Conservation (phyloP, 2,329 filamentous ascomycete species). For the Alternaria tenuissima region DNA sequence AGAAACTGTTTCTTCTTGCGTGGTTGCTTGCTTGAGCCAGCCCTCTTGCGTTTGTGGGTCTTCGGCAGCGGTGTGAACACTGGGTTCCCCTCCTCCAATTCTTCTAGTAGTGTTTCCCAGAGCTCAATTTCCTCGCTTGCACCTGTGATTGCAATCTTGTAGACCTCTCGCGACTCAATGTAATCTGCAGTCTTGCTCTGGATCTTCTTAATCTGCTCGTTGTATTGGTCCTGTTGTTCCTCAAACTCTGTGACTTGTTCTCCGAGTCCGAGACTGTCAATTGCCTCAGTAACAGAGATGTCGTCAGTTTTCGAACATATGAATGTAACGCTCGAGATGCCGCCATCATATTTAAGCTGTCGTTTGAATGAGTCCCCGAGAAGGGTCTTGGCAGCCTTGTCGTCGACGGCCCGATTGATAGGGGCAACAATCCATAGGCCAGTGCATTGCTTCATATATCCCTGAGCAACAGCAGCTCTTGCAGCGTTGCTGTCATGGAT, state of each 20-base stretch:
- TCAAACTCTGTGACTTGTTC: constrained; percentile 40
- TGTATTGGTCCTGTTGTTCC: constrained; percentile 29
- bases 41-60: constrained; percentile 55
- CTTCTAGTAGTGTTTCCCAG: constrained; percentile 55
- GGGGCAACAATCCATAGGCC: constrained; percentile 70
- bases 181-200: constrained; percentile 35
- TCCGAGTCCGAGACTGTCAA: constrained; percentile 50
- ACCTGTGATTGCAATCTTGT: constrained; percentile 45
- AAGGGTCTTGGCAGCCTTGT: constrained; percentile 65
- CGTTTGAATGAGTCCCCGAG: constrained; percentile 66
- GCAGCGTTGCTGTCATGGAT: constrained; percentile 68
- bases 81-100: constrained; percentile 52
- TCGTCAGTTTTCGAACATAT: constrained; percentile 72
- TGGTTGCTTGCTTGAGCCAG: background rate
- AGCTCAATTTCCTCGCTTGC: constrained; percentile 55
- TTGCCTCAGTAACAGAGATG: constrained; percentile 60
- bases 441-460: constrained; percentile 68
- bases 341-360: constrained; percentile 67
- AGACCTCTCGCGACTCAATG: constrained; percentile 47
- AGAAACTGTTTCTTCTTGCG: constrained; percentile 1
- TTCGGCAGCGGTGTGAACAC: constrained; percentile 51
- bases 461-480: constrained; percentile 64
- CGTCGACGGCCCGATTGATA: constrained; percentile 67
- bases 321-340: constrained; percentile 64
- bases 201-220: constrained; percentile 28